These are phyloP conservation scores for Metschnikowia noctiluminum DNA, from an alignment of 805 yeast species.

Conservation along the genomic window DNA sequence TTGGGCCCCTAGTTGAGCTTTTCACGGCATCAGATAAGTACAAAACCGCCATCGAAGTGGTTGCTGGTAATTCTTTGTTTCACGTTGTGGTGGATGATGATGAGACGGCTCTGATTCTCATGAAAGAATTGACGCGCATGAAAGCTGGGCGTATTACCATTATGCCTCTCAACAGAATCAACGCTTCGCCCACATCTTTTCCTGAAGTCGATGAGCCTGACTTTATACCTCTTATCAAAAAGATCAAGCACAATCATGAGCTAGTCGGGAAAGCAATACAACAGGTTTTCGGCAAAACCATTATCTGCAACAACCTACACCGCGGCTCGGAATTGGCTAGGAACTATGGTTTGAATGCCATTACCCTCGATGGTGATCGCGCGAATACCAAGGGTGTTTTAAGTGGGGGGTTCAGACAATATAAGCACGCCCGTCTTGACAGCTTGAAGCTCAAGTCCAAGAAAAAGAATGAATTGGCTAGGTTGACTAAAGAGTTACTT, in stretches of 20 bases:
- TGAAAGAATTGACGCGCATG: slow-evolving; percentile 69
- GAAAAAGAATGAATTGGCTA: slow-evolving; percentile 43
- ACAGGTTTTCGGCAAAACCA: slow-evolving; percentile 77
- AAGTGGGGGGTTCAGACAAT: slow-evolving; percentile 84
- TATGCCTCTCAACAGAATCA: slow-evolving; percentile 78
- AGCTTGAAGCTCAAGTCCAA: slow-evolving; percentile 54
- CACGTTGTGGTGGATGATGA: slow-evolving; percentile 89
- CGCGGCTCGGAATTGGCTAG: slow-evolving; percentile 67
- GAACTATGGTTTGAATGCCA: slow-evolving; percentile 60
- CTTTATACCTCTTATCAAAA: slow-evolving; percentile 74
- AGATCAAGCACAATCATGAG: slow-evolving; percentile 56
- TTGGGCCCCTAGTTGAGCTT: slow-evolving; percentile 84
- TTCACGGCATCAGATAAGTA: slow-evolving; percentile 79
- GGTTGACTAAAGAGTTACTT: slow-evolving; percentile 33
- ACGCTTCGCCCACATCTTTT: slow-evolving; percentile 40
- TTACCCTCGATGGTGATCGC: slow-evolving; percentile 90
- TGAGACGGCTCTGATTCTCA: slow-evolving; percentile 71
- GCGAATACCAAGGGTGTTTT: slow-evolving; percentile 81
- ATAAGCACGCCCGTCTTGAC: slow-evolving; percentile 64
- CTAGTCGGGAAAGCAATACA: slow-evolving; percentile 62
- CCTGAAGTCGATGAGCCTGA: slow-evolving; percentile 58
- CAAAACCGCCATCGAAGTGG: slow-evolving; percentile 80
- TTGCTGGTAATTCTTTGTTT: slow-evolving; percentile 83
- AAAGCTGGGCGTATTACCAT: slow-evolving; percentile 85
- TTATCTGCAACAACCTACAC: slow-evolving; percentile 69